Evolutionary conservation across 495 filamentous ascomycete genomes (phyloP).

Genomic region (Aspergillus sclerotioniger): DNA sequence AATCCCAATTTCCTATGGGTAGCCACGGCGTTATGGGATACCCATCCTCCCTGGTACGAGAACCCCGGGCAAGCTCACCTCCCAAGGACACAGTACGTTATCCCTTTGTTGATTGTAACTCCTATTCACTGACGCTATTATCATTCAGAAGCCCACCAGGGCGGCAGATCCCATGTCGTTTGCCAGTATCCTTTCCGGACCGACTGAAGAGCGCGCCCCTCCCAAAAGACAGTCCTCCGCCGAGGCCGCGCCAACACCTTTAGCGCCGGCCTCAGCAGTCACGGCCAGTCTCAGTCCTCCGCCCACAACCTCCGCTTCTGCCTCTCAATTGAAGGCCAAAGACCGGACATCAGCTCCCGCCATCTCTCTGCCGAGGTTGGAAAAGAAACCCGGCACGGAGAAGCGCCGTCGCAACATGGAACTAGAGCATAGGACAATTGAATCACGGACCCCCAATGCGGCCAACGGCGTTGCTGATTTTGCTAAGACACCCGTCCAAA

Average conservation of each 20-base stretch:
- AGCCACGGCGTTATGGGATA: constrained; percentile 33
- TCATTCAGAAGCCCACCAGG: constrained; percentile 57
- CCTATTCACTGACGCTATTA: not conserved
- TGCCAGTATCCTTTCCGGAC: constrained; percentile 79
- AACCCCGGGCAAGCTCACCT: constrained; percentile 33
- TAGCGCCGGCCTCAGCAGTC: constrained; percentile 22
- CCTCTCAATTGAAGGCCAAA: constrained; percentile 21
- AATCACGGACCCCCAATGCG: constrained; percentile 44
- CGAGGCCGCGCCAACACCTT: constrained; percentile 10
- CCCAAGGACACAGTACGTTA: constrained; percentile 41
- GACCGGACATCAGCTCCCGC: constrained; percentile 30
- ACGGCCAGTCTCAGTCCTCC: constrained; percentile 17
- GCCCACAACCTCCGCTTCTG: constrained; percentile 10
- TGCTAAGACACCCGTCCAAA: constrained; percentile 13
- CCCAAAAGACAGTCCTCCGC: constrained; percentile 42
- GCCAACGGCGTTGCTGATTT: constrained; percentile 36
- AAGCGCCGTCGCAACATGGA: constrained; percentile 41
- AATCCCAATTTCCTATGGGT: constrained; percentile 36
- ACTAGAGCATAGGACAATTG: constrained; percentile 37
- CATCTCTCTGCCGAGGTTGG: constrained; percentile 27
- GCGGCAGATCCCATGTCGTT: constrained; percentile 86
- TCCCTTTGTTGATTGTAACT: not conserved
- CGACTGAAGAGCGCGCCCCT: constrained; percentile 52
- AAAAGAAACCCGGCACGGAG: constrained; percentile 29
- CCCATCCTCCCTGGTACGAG: constrained; percentile 28